Base-by-base conservation (phyloP, 2,329 filamentous ascomycete genomes). In the Cladosporium sp. region DNA sequence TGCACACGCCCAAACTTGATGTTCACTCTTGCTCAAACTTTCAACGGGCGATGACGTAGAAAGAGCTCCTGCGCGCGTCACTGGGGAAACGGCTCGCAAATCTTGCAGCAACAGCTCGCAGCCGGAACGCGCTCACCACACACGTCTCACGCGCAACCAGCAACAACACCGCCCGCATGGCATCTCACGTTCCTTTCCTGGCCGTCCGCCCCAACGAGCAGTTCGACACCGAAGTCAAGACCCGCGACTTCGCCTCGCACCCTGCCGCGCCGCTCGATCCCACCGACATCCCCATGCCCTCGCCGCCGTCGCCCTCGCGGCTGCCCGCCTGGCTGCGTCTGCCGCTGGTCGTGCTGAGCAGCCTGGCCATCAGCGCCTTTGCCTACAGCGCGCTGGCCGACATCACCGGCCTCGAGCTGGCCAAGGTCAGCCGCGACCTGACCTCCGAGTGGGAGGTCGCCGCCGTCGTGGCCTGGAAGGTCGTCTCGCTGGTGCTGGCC, bases 401-500 rank as follows among this genome's bases (percentile, higher is more conserved):
- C 38, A 80, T 84, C 62, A 85, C 84, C 5, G 78, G 81, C 14
- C 84, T 82, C 6, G 87, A 92, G 72, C 77, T 96, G 40, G 85
- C 85, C 1, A 76, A 77, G 25, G 81, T 93, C 60, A 88, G 85
- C 71, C 84, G 86, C 67, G 81, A 80, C 59, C 74, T 85, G 61
- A 84, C 87, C 52, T 81, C 82, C 55, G 84, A 84, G 79, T 74
- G 76, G 69, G 85, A 90, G 70, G 80, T 90, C 28, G 78, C 73
- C 5, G 77, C 74, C 15, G 69, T 84, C 61, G 69, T 86, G 54
- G 79, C 66, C 11, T 83, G 79, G 78, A 81, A 89, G 83, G 71
- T 77, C 38, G 72, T 85, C 49, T 87, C 92, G 71, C 79, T 96
- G 55, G 84, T 79, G 22, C 69, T 92, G 49, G 87, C 84, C 49